These are phyloP conservation scores for Globisporangium paddicum DNA, from an alignment of 352 stramenopile species.

Conservation along the genomic window DNA sequence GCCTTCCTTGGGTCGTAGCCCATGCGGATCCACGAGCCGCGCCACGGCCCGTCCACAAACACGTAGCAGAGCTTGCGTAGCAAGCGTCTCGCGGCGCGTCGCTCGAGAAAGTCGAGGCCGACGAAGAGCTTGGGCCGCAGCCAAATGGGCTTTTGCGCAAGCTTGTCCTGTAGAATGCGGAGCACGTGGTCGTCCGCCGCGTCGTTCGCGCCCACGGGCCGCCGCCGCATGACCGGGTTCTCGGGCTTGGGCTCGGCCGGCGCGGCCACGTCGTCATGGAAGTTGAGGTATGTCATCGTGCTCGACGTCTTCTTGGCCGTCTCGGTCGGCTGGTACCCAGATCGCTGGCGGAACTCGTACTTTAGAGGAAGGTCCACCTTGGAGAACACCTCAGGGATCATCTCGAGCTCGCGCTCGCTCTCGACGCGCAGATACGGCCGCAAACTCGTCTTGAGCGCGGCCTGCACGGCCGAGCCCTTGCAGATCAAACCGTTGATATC, in stretches of 20 bases:
- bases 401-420: conserved; percentile 51
- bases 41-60: conserved; percentile 79
- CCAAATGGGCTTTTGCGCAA: conserved; percentile 71
- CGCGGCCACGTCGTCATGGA: conserved; percentile 55
- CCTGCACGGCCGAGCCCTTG: conserved; percentile 31
- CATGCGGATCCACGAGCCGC: conserved; percentile 79
- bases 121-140: conserved; percentile 67
- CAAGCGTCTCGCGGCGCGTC: conserved; percentile 52
- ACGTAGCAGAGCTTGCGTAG: conserved; percentile 78
- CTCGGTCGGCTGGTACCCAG: conserved; percentile 60
- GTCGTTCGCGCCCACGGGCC: conserved; percentile 50
- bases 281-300: conserved; percentile 78
- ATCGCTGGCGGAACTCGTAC: conserved; percentile 80
- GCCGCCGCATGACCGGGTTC: conserved; percentile 38
- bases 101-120: conserved; percentile 53
- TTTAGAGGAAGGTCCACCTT: conserved; percentile 79
- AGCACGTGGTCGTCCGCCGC: conserved; percentile 63
- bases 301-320: conserved; percentile 58
- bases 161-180: conserved; percentile 41
- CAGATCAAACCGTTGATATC: conserved; percentile 25
- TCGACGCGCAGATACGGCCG: conserved; percentile 50
- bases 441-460: conserved; percentile 46
- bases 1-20: conserved; percentile 62
- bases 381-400: conserved; percentile 81
- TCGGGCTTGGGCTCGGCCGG: conserved; percentile 46